Evolutionary conservation across 169 alveolate genomes (phyloP), one percentile per base, ranked within the genome.

Genomic region (Plasmodium coatneyi): DNA sequence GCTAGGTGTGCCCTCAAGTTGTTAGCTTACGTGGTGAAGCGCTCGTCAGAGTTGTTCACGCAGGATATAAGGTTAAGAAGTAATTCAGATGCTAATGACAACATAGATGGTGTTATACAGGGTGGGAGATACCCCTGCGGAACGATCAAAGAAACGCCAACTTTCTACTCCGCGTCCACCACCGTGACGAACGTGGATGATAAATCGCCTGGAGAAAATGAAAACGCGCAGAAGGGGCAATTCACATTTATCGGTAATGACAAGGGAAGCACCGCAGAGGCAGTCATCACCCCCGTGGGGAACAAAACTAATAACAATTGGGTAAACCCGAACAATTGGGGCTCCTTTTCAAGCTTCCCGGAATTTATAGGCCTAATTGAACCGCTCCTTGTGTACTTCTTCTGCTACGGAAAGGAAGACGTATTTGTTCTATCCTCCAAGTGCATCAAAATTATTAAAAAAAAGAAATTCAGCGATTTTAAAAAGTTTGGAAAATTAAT

Each of bases 371-470:
- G 39, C 22, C 16, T 46, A 80, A 52, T 91, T 70, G 95, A 91
- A 71, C 95, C 95, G 0, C 66, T 91, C 28, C 95, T 91, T n/a
- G 92, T 91, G 56, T 91, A 91, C 32, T 91, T 90, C 39, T 91
- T 28, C 46, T 91, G 95, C 71, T 80, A 91, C 82, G 95, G 95
- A 9, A 91, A 91, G 56, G 95, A 72, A 49, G 95, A 91, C 7
- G 92, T 91, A 28, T 91, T 91, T 81, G 43, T 91, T 19, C 46
- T 91, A 39, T 30, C 95, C 43, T 91, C 95, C 22, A 80, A 71
- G 36, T 91, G 95, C 76, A 91, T 91, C 30, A 81, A 81, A 91
- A 30, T 25, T 32, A 80, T 91, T 80, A 91, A 91, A 28, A 52
- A 71, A 32, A 91, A 91, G 39, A 80, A 81, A 71, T 91, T 43